Base-by-base conservation (phyloP, 2,329 filamentous ascomycete species). In the Botrytis sinoallii region DNA sequence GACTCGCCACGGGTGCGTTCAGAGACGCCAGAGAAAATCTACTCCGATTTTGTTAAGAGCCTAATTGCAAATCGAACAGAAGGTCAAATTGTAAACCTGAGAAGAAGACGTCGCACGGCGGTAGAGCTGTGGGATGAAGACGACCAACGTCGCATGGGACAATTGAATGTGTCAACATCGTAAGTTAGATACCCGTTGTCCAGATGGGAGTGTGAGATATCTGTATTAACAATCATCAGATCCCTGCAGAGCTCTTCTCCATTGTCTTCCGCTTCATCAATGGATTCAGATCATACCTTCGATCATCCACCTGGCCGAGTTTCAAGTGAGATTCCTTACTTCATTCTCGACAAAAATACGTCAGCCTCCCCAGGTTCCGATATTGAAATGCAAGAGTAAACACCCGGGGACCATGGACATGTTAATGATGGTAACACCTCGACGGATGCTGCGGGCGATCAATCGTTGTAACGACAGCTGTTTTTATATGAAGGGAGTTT, bases 61-160 rank as follows among this genome's bases (percentile, higher is more conserved):
- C 67, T 79, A 40, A 72, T 79, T 52, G 46, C 60, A 12, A 74
- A 63, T 25, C 72, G 74, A 65, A 67, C 74, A 29, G 75, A 77
- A 44, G 78, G 48, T 14, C 74, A 75, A 32, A 44, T 76, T 38
- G 74, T 79, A 29, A 76, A 78, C 59, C 10, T 20, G 16, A 48
- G 72, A 46, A 75, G 72, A 61, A 73, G 48, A n/a, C 77, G 77
- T 12, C 73, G 70, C 16, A 76, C 72, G 35, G 77, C 79, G 25
- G 25, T 74, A 20, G 74, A 77, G 12, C 76, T 77, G 73, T 79
- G 78, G 77, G 59, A 76, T 60, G 60, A 74, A 22, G 73, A 71
- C 29, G 75, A 76, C n/a, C 29, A 70, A 44, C 60, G 70, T 57
- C 55, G 46, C 70, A 55, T 44, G 8, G 40, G 71, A 35, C 35